Evolutionary conservation across 345 rosid species (phyloP).

Genomic region (Rhizophora mangle): DNA sequence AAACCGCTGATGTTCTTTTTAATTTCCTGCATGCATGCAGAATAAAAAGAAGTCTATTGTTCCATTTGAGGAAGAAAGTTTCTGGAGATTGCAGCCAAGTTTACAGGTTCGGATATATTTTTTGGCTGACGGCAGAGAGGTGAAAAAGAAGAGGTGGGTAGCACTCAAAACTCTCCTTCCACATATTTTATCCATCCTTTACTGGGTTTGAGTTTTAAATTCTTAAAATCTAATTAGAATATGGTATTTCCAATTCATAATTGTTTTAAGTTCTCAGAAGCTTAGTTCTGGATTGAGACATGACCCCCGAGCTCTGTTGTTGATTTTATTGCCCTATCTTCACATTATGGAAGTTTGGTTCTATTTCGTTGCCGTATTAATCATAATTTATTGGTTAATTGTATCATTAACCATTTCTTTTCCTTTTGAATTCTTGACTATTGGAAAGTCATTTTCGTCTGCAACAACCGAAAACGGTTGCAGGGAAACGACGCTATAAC

Average conservation of each 20-base stretch:
- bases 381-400: too few species aligned
- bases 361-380: background rate
- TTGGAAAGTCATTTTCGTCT: background rate
- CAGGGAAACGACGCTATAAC: conserved; percentile 22
- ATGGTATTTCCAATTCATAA: too few species aligned
- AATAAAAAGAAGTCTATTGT: conserved; percentile 9
- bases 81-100: conserved; percentile 1
- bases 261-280: too few species aligned
- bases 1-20: background rate
- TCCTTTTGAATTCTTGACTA: background rate
- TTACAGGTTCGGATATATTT: background rate
- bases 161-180: conserved; percentile 1
- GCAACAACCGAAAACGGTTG: conserved; percentile 19
- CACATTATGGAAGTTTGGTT: background rate
- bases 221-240: conserved; percentile 11
- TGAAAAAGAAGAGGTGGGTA: conserved; percentile 5
- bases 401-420: too few species aligned
- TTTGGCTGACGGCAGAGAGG: conserved; percentile 1
- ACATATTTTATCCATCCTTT: conserved; percentile 1
- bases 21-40: conserved; percentile 21
- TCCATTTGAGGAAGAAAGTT: background rate
- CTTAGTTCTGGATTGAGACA: too few species aligned
- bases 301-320: background rate
- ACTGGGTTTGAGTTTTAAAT: background rate
- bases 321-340: background rate